Percentiles rank a stretch among this genome's conserved stretches.
These are phyloP conservation scores for Penicillium herquei DNA, from an alignment of 495 filamentous ascomycete genomes.

Conservation along the genomic window DNA sequence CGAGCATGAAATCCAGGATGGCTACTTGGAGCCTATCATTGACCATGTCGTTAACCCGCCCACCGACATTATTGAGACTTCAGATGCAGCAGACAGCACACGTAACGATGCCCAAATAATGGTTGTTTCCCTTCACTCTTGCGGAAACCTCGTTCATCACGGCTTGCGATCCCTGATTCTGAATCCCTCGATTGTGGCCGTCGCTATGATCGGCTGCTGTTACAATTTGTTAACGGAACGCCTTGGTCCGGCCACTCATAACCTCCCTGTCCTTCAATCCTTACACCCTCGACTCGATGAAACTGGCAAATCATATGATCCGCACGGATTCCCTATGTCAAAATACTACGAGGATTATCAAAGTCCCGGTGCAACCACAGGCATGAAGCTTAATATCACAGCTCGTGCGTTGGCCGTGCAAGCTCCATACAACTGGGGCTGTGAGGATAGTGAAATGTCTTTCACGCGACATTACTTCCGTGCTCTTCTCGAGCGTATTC, in stretches of 20 bases:
- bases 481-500: conserved; percentile 83
- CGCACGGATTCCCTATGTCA: conserved; percentile 92
- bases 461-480: conserved; percentile 95
- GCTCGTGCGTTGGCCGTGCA: conserved; percentile 96
- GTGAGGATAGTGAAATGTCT: conserved; percentile 76
- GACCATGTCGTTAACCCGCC: conserved; percentile 56
- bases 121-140: conserved; percentile 96
- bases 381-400: conserved; percentile 90
- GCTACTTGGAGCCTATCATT: conserved; percentile 72
- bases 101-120: conserved; percentile 54
- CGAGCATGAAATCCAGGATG: conserved; percentile 54
- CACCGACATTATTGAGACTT: neutral
- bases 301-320: conserved; percentile 66
- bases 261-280: conserved; percentile 65
- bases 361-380: conserved; percentile 30
- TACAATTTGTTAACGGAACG: conserved; percentile 95
- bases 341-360: conserved; percentile 59
- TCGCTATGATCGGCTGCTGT: conserved; percentile 95
- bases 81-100: neutral
- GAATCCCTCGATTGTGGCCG: conserved; percentile 78
- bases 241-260: conserved; percentile 79
- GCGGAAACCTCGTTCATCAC: conserved; percentile 94
- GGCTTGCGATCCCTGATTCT: conserved; percentile 79
- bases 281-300: conserved; percentile 54
- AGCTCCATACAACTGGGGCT: conserved; percentile 88